Evolutionary conservation across 495 filamentous ascomycete genomes (phyloP).

Genomic region (Schizothecium vesticola): DNA sequence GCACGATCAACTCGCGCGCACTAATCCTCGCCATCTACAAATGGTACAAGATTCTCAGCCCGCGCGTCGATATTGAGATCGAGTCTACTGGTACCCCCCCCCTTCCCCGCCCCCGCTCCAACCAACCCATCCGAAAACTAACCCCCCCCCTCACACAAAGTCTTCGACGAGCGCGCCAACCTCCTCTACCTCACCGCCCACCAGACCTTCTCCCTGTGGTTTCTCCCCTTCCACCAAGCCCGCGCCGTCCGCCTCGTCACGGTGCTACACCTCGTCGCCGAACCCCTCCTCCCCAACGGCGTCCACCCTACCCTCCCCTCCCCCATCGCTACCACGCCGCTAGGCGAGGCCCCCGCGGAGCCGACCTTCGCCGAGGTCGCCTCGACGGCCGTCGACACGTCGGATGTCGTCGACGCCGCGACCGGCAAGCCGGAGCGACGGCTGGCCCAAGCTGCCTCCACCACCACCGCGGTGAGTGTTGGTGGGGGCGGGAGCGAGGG

Average conservation of each 20-base stretch:
- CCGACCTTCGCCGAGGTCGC: constrained; percentile 25
- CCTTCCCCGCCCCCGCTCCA: background rate
- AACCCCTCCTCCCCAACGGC: background rate
- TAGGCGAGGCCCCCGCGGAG: constrained; percentile 11
- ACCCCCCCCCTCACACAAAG: constrained; percentile 34
- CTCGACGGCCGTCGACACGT: constrained; percentile 4
- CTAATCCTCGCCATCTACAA: constrained; percentile 66
- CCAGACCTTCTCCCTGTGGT: constrained; percentile 71
- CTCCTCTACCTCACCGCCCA: constrained; percentile 64
- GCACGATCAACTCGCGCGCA: constrained; percentile 49
- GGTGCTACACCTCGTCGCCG: constrained; percentile 56
- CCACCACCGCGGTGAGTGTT: background rate
- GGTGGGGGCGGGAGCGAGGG: background rate
- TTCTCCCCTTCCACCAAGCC: constrained; percentile 62
- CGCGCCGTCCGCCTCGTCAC: constrained; percentile 65
- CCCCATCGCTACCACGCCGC: background rate
- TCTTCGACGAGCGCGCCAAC: constrained; percentile 59
- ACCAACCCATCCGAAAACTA: background rate
- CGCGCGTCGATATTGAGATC: constrained; percentile 62
- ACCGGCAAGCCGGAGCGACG: constrained; percentile 2
- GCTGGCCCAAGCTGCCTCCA: background rate
- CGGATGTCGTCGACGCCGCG: constrained; percentile 1
- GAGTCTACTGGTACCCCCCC: constrained; percentile 57
- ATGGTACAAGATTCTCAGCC: constrained; percentile 78
- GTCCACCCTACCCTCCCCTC: background rate